These are phyloP conservation scores for Protostelium mycophagum DNA, from an alignment of 78 protist genomes.

Conservation along the genomic window DNA sequence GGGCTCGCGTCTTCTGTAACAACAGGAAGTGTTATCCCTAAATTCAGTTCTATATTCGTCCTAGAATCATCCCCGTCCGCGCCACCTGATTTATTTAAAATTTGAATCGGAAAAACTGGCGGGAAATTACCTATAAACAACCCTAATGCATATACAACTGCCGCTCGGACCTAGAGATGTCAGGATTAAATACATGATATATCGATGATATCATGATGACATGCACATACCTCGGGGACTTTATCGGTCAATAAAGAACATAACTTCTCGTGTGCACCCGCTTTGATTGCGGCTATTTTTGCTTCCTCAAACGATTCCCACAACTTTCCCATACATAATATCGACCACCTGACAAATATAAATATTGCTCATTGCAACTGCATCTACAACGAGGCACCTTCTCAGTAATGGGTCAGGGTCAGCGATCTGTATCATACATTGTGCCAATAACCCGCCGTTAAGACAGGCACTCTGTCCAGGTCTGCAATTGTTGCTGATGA, in stretches of 20 bases:
- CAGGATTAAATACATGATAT: too few relatives aligned
- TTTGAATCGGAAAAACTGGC: not conserved
- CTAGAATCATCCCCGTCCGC: not conserved
- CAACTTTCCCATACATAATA: conserved; percentile 32
- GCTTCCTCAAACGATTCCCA: conserved; percentile 18
- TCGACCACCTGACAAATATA: not conserved
- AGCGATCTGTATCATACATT: not conserved
- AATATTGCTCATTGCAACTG: too few relatives aligned
- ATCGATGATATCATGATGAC: too few relatives aligned
- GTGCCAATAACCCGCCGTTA: not conserved
- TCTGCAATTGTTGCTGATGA: not conserved
- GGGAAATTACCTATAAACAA: conserved; percentile 2
- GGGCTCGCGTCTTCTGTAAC: conserved; percentile 19
- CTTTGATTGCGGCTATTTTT: not conserved
- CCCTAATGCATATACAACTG: conserved; percentile 24
- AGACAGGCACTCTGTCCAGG: conserved; percentile 46
- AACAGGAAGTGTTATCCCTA: not conserved
- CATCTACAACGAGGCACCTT: too few relatives aligned
- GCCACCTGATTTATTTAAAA: not conserved
- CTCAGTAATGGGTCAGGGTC: conserved; percentile 24
- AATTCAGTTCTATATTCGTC: not conserved
- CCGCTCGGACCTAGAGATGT: too few relatives aligned
- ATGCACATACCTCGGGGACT: conserved; percentile 29
- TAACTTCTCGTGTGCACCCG: not conserved
- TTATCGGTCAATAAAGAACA: conserved; percentile 10